phyloP scores from a whole-genome alignment of 2,329 filamentous ascomycete species.

The Penicillium capsulatum region DNA sequence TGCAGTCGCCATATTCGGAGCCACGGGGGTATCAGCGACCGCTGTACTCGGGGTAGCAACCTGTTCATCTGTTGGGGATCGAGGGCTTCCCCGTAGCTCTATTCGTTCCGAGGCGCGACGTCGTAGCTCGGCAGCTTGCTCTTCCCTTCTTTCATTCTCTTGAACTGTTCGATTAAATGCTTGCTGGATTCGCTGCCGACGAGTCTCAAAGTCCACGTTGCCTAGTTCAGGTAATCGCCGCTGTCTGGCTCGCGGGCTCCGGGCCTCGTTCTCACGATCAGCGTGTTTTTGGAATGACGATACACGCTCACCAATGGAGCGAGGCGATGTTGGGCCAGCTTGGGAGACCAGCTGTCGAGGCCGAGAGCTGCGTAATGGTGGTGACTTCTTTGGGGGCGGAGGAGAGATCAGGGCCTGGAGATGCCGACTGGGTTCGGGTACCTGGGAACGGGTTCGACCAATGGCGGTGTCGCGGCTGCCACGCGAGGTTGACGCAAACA shows the following conservation, averaged over 20 bases:
- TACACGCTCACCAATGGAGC: slow-evolving; percentile 59
- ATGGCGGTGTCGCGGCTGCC: slow-evolving; percentile 33
- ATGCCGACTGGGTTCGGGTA: slow-evolving; percentile 51
- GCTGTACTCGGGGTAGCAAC: slow-evolving; percentile 9
- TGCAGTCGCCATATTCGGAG: slow-evolving; percentile 23
- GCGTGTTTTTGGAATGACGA: slow-evolving; percentile 39
- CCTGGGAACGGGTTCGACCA: slow-evolving; percentile 33
- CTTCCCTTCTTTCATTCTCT: slow-evolving; percentile 59
- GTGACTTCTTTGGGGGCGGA: slow-evolving; percentile 68
- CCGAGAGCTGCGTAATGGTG: slow-evolving; percentile 72
- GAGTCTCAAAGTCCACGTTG: slow-evolving; percentile 78
- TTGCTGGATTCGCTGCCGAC: slow-evolving; percentile 75
- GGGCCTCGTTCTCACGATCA: slow-evolving; percentile 30
- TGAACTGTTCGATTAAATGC: slow-evolving; percentile 81
- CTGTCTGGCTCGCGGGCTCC: slow-evolving; percentile 33
- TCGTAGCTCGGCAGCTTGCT: slow-evolving; percentile 51
- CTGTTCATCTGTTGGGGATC: slow-evolving; percentile 21
- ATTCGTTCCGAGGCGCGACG: slow-evolving; percentile 42
- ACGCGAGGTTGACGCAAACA: slow-evolving; percentile 33
- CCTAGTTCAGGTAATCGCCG: slow-evolving; percentile 59
- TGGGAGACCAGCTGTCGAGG: slow-evolving; percentile 74
- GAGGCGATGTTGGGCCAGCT: slow-evolving; percentile 67
- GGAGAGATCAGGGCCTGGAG: slow-evolving; percentile 71
- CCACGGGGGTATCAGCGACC: slow-evolving; percentile 3
- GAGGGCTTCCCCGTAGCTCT: slow-evolving; percentile 40